These are phyloP conservation scores for Plectosphaerella sp. DNA, from an alignment of 2,329 filamentous ascomycete species.

Conservation along the genomic window DNA sequence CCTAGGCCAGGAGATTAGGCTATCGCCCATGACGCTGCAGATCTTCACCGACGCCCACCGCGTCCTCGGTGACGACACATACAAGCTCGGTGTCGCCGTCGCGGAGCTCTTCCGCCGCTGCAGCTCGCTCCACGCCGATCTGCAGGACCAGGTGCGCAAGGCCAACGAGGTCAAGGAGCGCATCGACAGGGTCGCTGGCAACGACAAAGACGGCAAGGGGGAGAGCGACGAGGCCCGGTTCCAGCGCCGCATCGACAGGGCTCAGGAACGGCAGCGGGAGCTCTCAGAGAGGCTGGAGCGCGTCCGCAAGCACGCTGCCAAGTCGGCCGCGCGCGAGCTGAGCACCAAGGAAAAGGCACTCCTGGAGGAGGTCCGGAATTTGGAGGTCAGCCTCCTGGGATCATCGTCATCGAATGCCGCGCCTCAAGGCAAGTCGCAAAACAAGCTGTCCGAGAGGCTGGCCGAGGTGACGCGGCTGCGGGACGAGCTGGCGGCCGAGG, in stretches of 20 bases:
- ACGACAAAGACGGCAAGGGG: conserved; percentile 46
- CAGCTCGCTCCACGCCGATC: conserved; percentile 61
- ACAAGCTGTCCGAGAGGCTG: conserved; percentile 52
- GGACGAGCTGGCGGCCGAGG: conserved; percentile 48
- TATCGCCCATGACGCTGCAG: conserved; percentile 66
- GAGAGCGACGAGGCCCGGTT: conserved; percentile 53
- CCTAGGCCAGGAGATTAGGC: conserved; percentile 62
- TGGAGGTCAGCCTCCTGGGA: conserved; percentile 47
- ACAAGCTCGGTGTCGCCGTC: conserved; percentile 63
- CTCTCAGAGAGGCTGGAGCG: conserved; percentile 57
- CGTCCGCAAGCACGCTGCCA: conserved; percentile 41
- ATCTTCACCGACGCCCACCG: conserved; percentile 71
- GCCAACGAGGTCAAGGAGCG: conserved; percentile 61
- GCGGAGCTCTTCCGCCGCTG: conserved; percentile 71
- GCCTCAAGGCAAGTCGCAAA: conserved; percentile 16
- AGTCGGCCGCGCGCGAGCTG: conserved; percentile 35
- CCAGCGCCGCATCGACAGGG: conserved; percentile 51
- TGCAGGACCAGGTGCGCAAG: conserved; percentile 62
- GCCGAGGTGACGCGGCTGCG: conserved; percentile 51
- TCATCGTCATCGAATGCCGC: neutral
- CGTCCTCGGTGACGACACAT: conserved; percentile 64
- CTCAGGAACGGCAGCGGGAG: conserved; percentile 50
- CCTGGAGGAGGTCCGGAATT: conserved; percentile 43
- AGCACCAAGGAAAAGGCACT: conserved; percentile 41
- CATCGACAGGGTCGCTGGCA: conserved; percentile 62